A percentile compares a stretch with the other conserved stretches of the same genome.
Evolutionary conservation across 108 stramenopile species (phyloP).

Genomic region (Schizochytrium sp.): DNA sequence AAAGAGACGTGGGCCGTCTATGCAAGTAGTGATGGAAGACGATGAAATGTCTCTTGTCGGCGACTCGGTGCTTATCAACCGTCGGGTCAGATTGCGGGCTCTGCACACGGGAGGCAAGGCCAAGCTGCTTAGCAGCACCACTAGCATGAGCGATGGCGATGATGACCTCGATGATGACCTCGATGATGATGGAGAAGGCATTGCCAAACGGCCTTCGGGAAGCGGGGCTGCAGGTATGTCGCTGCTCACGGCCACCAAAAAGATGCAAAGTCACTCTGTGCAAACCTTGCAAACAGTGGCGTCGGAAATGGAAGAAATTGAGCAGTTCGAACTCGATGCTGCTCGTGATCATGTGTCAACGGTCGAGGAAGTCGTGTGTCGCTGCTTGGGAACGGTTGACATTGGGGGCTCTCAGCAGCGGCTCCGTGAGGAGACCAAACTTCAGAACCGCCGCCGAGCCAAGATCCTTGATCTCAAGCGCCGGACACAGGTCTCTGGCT

Average conservation of each 20-base stretch:
- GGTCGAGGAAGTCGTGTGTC: neutral
- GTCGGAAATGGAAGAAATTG: neutral
- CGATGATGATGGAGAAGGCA: neutral
- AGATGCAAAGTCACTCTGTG: neutral
- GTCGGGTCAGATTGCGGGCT: too few relatives aligned
- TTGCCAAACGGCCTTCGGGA: neutral
- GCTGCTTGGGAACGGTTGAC: neutral
- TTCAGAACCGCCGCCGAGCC: neutral
- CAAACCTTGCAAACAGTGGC: neutral
- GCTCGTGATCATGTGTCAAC: neutral
- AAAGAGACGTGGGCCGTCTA: neutral
- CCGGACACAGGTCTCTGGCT: neutral
- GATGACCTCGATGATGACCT: too few relatives aligned
- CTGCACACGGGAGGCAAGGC: too few relatives aligned
- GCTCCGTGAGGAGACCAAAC: neutral
- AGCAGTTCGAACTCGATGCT: neutral
- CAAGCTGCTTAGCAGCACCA: too few relatives aligned
- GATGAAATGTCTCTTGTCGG: neutral
- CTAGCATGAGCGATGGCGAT: too few relatives aligned
- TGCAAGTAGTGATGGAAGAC: neutral
- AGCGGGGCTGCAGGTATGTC: neutral
- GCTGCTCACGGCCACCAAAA: neutral
- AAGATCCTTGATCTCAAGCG: conserved; percentile 12
- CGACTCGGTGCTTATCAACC: neutral
- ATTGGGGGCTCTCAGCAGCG: neutral